Base-by-base conservation (phyloP, 345 rosid species). In the Gossypium raimondii region DNA sequence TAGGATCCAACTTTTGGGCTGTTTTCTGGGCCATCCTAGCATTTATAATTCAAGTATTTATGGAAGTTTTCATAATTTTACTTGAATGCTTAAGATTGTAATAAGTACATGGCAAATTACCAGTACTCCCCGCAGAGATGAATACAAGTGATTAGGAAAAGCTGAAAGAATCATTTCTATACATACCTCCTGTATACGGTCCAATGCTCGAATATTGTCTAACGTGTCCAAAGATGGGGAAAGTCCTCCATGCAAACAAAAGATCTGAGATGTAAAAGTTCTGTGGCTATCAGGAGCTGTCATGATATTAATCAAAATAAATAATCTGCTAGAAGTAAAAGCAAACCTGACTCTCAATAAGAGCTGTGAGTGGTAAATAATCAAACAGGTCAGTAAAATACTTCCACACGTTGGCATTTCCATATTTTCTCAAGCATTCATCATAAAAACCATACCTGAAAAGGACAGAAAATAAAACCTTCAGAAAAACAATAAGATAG, bases 401-500 rank as follows among this genome's bases (percentile, higher is more conserved):
- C 86, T 93, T 93, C 98, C 98, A 93, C 16, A 94, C 98, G 78
- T 94, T 92, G 24, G 97, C 97, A 84, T 94, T 94, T 82, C 98
- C 98, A 68, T 94, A 94, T 82, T 94, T 59, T 78, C 98, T 86
- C 89, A 94, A 85, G 78, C 98, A 92, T 75, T 92, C 98, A 27
- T 59, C 64, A 80, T 93, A 93, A 82, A 94, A 94, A 10, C 98
- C 97, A 87, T 93, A 92, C 72, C 98, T 93, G 93, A 78, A 82
- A 78, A 71, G 13, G n/a, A 72, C 55, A 63, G 53, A 69, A 24
- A 20, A 17, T 18, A 73, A 44, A 47, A 47, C 17, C 9, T 47
- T 61, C 3, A 62, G 29, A 13, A 18, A 43, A 14, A 58, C 7
- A 18, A 38, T 12, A 43, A 58, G 44, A 72, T n/a, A 13, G 20